Percentiles rank a stretch among this genome's conserved stretches.
Evolutionary conservation across 2,329 filamentous ascomycete genomes (phyloP).

Genomic region (Ascosphaera apis): DNA sequence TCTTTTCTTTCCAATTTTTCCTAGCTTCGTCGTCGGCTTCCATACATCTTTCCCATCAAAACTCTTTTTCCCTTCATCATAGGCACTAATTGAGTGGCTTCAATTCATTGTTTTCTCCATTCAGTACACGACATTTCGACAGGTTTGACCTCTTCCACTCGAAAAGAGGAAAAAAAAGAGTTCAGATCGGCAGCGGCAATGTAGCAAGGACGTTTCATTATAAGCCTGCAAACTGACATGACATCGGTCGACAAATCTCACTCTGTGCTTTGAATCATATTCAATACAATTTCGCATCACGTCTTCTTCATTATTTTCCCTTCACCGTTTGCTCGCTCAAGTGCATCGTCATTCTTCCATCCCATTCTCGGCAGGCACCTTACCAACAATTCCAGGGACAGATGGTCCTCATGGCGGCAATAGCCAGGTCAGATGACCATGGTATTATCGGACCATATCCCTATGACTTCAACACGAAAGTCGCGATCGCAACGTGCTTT

Average conservation of each 20-base stretch:
- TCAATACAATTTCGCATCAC: neutral
- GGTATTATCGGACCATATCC: constrained; percentile 17
- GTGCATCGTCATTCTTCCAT: neutral
- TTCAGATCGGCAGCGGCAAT: neutral
- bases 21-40: too few relatives aligned
- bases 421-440: constrained; percentile 9
- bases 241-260: too few relatives aligned
- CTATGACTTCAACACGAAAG: constrained; percentile 15
- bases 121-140: too few relatives aligned
- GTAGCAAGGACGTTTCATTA: too few relatives aligned
- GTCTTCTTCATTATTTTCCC: neutral
- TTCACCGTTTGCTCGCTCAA: neutral
- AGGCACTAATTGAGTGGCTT: neutral
- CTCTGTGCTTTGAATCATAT: too few relatives aligned
- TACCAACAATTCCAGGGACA: constrained; percentile 1
- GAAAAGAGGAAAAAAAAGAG: neutral
- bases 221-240: too few relatives aligned
- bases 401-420: constrained; percentile 4
- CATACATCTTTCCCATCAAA: too few relatives aligned
- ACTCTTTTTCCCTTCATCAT: too few relatives aligned
- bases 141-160: neutral
- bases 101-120: neutral
- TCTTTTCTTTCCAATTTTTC: too few relatives aligned
- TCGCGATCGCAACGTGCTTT: constrained; percentile 23
- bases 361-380: neutral